Conservation (phyloP, 331 rosid species). For the Phaseolus coccineus region DNA sequence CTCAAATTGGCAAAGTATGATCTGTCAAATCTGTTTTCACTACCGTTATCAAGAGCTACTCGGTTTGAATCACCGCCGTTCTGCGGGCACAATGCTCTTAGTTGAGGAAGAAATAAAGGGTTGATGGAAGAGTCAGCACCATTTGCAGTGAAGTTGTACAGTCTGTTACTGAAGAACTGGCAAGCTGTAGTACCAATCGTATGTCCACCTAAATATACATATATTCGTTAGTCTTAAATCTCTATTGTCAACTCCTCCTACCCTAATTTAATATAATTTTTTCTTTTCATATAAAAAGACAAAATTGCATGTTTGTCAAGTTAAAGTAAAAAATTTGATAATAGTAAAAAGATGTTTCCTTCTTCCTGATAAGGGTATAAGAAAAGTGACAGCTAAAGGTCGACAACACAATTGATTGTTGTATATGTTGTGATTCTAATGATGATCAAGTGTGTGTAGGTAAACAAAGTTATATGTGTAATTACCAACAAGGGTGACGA, state of each 20-base stretch:
- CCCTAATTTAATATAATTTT: too few relatives aligned
- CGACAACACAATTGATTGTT: neutral
- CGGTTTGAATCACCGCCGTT: constrained; percentile 49
- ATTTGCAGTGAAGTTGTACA: constrained; percentile 53
- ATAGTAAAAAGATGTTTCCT: neutral
- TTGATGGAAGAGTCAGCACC: constrained; percentile 67
- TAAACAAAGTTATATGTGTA: neutral
- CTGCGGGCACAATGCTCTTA: constrained; percentile 67
- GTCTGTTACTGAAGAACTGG: constrained; percentile 55
- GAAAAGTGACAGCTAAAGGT: neutral
- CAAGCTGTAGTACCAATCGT: constrained; percentile 76
- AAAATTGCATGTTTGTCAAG: neutral
- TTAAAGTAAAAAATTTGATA: neutral
- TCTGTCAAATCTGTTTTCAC: constrained; percentile 56
- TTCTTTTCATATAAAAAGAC: neutral
- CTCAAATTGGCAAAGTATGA: constrained; percentile 62
- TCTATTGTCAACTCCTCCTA: too few relatives aligned
- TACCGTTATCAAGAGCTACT: constrained; percentile 62
- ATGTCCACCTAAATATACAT: constrained; percentile 64
- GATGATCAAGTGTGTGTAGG: too few relatives aligned
- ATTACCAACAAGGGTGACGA: constrained; percentile 73
- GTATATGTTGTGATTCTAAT: neutral
- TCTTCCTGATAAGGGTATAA: neutral
- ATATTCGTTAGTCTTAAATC: too few relatives aligned
- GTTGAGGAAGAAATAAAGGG: constrained; percentile 56